phyloP scores from a whole-genome alignment of 164 flowering plant species.

The Macadamia integrifolia region DNA sequence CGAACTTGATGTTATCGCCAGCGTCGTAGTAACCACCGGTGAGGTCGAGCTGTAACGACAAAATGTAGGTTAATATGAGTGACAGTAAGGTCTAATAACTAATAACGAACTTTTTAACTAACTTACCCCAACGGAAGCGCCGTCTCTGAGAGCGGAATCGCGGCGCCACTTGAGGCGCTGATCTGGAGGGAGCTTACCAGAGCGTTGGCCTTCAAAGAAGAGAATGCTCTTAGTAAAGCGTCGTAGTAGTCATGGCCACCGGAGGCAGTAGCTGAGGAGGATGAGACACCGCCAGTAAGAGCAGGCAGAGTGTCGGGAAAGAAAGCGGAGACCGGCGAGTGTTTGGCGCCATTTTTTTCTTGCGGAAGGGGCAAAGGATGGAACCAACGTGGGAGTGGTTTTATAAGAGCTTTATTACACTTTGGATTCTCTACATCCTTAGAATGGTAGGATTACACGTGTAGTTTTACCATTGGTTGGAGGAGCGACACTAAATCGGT shows the following conservation, averaged over 20 bases:
- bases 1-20: constrained; percentile 90
- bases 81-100: background rate
- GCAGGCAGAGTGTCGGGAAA: constrained; percentile 11
- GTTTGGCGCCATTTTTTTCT: constrained; percentile 59
- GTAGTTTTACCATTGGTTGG: background rate
- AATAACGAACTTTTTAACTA: background rate
- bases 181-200: constrained; percentile 76
- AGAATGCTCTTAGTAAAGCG: constrained; percentile 82
- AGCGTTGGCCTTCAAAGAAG: constrained; percentile 96
- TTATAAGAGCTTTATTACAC: background rate
- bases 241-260: constrained; percentile 59
- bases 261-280: constrained; percentile 8
- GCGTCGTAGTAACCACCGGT: constrained; percentile 95
- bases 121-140: constrained; percentile 68
- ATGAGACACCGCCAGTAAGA: constrained; percentile 13
- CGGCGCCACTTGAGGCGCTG: constrained; percentile 83
- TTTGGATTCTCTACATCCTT: constrained; percentile 7
- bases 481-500: background rate
- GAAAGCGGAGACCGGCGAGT: constrained; percentile 12
- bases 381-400: background rate
- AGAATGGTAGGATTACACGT: background rate
- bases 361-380: constrained; percentile 3
- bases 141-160: constrained; percentile 81
- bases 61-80: background rate
- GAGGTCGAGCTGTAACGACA: constrained; percentile 50